Evolutionary conservation across 768 basidiomycete species (phyloP).

Genomic region (Lenzites betulinus): DNA sequence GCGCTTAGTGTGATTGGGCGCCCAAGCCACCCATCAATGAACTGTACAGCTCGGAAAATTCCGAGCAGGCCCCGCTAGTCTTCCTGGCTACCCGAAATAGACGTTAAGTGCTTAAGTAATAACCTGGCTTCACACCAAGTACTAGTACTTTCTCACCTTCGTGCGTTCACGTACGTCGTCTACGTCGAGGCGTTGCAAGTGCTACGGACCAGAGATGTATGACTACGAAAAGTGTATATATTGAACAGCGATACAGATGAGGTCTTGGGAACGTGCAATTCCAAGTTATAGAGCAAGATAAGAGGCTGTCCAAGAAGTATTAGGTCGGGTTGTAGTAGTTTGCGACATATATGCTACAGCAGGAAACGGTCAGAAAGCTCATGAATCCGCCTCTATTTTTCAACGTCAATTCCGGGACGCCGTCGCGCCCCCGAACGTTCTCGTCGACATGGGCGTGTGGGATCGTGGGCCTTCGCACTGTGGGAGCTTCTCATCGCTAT

Average conservation of each 20-base stretch:
- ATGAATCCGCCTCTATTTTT: too few species aligned
- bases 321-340: background rate
- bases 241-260: background rate
- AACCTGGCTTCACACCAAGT: too few species aligned
- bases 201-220: background rate
- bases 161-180: too few species aligned
- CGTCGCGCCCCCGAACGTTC: slow-evolving; percentile 9
- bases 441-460: slow-evolving; percentile 14
- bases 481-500: background rate
- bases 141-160: too few species aligned
- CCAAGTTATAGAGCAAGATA: background rate
- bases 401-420: background rate
- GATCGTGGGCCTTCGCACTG: background rate
- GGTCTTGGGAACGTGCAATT: too few species aligned
- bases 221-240: background rate
- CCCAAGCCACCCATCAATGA: slow-evolving; percentile 41
- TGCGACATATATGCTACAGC: too few species aligned
- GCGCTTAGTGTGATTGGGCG: slow-evolving; percentile 18
- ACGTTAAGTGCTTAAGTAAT: background rate
- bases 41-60: slow-evolving; percentile 45
- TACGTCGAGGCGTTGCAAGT: too few species aligned
- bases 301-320: background rate
- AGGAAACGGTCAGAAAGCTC: too few species aligned
- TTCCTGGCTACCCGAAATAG: background rate
- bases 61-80: slow-evolving; percentile 30